Base-by-base conservation (phyloP, 2,329 filamentous ascomycete genomes). In the Aspergillus nomiae region DNA sequence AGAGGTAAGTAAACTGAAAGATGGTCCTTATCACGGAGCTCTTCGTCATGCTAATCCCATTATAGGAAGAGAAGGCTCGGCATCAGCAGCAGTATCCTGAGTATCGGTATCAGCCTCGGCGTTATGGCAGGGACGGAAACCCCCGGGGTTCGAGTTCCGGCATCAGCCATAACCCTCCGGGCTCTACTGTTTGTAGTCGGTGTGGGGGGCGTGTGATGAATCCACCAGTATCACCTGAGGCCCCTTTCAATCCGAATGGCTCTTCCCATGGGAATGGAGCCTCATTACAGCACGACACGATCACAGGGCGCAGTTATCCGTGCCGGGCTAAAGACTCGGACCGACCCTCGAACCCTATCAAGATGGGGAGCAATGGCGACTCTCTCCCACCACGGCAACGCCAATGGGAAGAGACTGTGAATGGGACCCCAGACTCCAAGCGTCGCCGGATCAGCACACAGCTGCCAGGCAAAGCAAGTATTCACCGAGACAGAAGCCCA, bases 61-160 rank as follows among this genome's bases (percentile, higher is more conserved):
- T 28, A 48, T 69, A 90, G 87, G 87, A 97, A 80, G 95, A 98
- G 77, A 98, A 98, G 82, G 83, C 88, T 65, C 90, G 91, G 21
- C 95, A 99, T 77, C 90, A 92, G 73, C 89, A 89, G 67, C 91
- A 94, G 79, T 97, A 97, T 76, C 95, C 95, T 2, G 90, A 92
- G 68, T 99, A 99, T 79, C 89, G 93, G 66, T 99, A 98, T 75
- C 92, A 97, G 76, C 95, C 95, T 41, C 89, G 92, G 28, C 86
- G 91, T 36, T 85, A 84, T 61, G 81, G 81, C 24, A 87, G 91
- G 41, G 87, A 86, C 67, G 78, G 79, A 14, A 80, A 74, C 61
- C 73, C 74, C 62, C 79, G 78, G 48, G 76, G 69, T 48, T 51
- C 70, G 9, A 72, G 70, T 16, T 73, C 77, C 9, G 72, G 74